Base-by-base conservation (phyloP, 495 filamentous ascomycete genomes). In the Daldinia childiae region DNA sequence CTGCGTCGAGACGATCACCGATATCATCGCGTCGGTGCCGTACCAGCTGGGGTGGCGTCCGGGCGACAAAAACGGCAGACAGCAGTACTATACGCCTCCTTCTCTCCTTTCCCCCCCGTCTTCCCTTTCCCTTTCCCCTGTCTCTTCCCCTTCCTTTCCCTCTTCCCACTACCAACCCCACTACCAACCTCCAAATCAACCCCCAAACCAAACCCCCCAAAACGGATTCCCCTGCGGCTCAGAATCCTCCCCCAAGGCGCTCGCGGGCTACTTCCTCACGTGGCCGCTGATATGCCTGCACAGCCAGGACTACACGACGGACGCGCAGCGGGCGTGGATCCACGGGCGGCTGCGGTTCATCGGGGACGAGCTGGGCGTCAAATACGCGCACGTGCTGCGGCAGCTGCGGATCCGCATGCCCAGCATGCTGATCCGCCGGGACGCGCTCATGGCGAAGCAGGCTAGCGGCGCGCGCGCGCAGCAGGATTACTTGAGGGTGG, bases 361-460 rank as follows among this genome's bases (percentile, higher is more conserved):
- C 58, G 81, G 81, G 3, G 75, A 82, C 58, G 79, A 78, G 45
- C 66, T 86, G 1, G 85, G 86, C 9, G 74, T 87, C 19, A 78
- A 73, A 43, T 86, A 87, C 61, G 84, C 85, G 11, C 79, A 82
- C 39, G 82, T 85, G 50, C 62, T 87, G 9, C 61, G 74, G 29
- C 62, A 79, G 82, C 76, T 85, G 41, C 75, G 83, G 66, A 71
- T 87, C 41, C 82, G 85, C 52, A 76, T 86, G 57, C 85, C 85
- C 6, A 84, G 81, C 0, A 86, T 87, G 85, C 78, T 85, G 66
- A 86, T 87, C 76, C 80, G 80, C 14, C 76, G 80, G 19, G 85
- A 87, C 58, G 77, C 75, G 5, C 64, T 83, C 1, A 74, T 84
- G 77, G 75, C 75, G 1, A 54, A 30, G 58, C 29, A 7, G 51